Conservation (phyloP, 495 filamentous ascomycete genomes). For the Penicillium bovifimosum region DNA sequence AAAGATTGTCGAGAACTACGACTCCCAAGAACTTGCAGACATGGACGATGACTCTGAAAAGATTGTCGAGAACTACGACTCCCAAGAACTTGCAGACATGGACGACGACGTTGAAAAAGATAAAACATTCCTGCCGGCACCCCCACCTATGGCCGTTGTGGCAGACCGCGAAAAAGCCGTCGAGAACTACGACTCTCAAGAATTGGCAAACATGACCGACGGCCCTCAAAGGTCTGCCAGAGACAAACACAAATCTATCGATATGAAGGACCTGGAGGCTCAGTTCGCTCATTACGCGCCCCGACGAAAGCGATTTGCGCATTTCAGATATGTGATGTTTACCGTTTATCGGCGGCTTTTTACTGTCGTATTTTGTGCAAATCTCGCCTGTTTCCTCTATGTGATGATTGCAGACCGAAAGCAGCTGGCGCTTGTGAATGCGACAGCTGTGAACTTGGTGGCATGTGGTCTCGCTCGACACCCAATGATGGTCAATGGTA, state of each 20-base stretch:
- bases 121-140: slow-evolving; percentile 6
- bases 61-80: background rate
- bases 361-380: slow-evolving; percentile 36
- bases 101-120: background rate
- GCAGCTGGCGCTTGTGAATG: slow-evolving; percentile 27
- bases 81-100: slow-evolving; percentile 1
- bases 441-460: slow-evolving; percentile 37
- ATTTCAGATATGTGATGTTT: slow-evolving; percentile 25
- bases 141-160: slow-evolving; percentile 8
- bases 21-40: background rate
- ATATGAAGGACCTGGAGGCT: slow-evolving; percentile 9
- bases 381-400: slow-evolving; percentile 38
- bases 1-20: too few relatives aligned
- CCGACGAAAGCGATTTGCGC: slow-evolving; percentile 9
- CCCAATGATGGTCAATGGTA: slow-evolving; percentile 60
- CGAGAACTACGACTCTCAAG: background rate
- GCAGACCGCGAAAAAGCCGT: slow-evolving; percentile 1
- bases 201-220: background rate
- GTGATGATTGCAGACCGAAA: slow-evolving; percentile 18
- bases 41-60: slow-evolving; percentile 6
- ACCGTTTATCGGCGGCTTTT: slow-evolving; percentile 42
- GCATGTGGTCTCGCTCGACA: slow-evolving; percentile 53
- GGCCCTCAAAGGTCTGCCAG: background rate
- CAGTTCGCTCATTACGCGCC: slow-evolving; percentile 2
- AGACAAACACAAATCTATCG: background rate